Base-by-base conservation (phyloP, 352 stramenopile species). In the Saprolegnia diclina region DNA sequence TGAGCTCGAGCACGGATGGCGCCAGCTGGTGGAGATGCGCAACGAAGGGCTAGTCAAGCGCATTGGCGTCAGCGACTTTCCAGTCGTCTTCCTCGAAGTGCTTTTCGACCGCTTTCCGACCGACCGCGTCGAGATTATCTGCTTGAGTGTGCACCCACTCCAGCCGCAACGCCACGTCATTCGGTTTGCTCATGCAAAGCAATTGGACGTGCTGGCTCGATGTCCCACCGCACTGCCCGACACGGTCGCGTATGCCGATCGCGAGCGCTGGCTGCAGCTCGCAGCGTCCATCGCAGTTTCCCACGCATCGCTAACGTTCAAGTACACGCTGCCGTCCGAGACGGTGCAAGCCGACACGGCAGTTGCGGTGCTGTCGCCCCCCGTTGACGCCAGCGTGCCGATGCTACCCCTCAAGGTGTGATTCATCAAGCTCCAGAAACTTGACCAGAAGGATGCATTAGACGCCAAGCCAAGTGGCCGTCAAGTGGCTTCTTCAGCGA, bases 1-100 rank as follows among this genome's bases (percentile, higher is more conserved):
- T 48, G 55, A 66, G 4, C 57, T 66, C 11, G 57, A 55, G 29
- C 37, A 22, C 5, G 24, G 13, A 21, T 66, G 57, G 57, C 19
- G 13, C 13, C 37, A 40, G 14, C 52, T 66, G 57, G 26, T 42
- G 10, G 13, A 21, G n/a, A 18, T 66, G 6, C 10, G 18, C 40
- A 14, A 48, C 13, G 57, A 37, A 11, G 57, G 57, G 10, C 13
- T 55, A 5, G 57, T 22, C 4, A 11, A 32, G 16, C 57, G 53
- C 57, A 66, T 66, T 55, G 57, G 57, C 57, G 57, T 66, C 35
- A 40, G 40, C 26, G 57, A 66, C 57, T 66, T 66, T 55, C 16
- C 40, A 5, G n/a, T 55, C 57, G 35, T 54, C 24, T 21, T 54
- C 21, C 13, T 66, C n/a, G 57, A 66, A 55, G n/a, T 66, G 21